phyloP scores from a whole-genome alignment of 352 stramenopile species.

The Phytophthora citricola region DNA sequence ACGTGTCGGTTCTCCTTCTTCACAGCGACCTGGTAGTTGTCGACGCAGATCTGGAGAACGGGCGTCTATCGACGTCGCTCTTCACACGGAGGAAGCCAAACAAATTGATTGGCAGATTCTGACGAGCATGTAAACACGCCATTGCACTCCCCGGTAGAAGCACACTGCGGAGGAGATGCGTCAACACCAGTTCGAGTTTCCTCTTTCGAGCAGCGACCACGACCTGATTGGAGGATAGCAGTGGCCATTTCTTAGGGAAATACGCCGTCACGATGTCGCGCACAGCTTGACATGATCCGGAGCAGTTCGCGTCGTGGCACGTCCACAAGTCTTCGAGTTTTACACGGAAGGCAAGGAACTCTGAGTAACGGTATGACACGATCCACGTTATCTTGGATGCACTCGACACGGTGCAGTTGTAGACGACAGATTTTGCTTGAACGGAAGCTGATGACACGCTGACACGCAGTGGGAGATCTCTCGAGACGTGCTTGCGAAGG shows the following conservation, averaged over 20 bases:
- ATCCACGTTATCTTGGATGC: slow-evolving; percentile 46
- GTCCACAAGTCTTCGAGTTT: slow-evolving; percentile 54
- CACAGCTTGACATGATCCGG: slow-evolving; percentile 61
- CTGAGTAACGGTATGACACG: slow-evolving; percentile 61
- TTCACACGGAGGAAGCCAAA: slow-evolving; percentile 60
- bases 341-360: slow-evolving; percentile 55
- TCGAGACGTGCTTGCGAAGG: slow-evolving; percentile 26
- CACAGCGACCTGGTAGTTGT: not conserved
- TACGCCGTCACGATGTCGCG: slow-evolving; percentile 52
- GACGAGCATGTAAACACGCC: slow-evolving; percentile 57
- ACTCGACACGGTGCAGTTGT: slow-evolving; percentile 49
- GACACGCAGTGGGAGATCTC: slow-evolving; percentile 49
- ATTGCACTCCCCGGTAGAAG: slow-evolving; percentile 64
- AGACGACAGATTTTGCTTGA: slow-evolving; percentile 47
- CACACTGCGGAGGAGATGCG: slow-evolving; percentile 59
- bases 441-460: slow-evolving; percentile 36
- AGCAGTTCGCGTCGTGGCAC: slow-evolving; percentile 57
- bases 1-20: not conserved
- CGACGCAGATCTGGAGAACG: slow-evolving; percentile 48
- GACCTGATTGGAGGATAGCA: slow-evolving; percentile 39
- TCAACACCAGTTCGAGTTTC: slow-evolving; percentile 62
- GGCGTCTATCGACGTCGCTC: slow-evolving; percentile 48
- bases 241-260: slow-evolving; percentile 56
- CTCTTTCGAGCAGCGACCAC: slow-evolving; percentile 43
- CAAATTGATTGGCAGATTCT: slow-evolving; percentile 44